These are phyloP conservation scores for Akanthomyces dipterigenus DNA, from an alignment of 2,329 filamentous ascomycete genomes.

Conservation along the genomic window DNA sequence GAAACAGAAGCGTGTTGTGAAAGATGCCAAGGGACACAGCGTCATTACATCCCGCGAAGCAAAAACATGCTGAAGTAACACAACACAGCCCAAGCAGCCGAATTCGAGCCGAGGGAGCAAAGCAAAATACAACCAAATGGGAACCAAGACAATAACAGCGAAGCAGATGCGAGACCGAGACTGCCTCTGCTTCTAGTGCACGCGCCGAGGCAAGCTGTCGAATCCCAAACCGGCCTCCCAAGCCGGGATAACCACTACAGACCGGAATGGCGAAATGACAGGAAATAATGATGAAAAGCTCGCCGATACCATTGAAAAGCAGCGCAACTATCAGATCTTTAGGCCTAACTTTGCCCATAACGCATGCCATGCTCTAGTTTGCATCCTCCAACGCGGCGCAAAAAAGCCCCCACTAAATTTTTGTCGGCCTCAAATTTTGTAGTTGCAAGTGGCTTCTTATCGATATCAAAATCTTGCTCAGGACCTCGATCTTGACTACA, in stretches of 20 bases:
- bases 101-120: too few relatives aligned
- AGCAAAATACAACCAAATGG: too few relatives aligned
- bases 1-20: too few relatives aligned
- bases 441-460: background rate
- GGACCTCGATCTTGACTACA: background rate
- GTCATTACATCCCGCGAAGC: too few relatives aligned
- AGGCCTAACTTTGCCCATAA: background rate
- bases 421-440: background rate
- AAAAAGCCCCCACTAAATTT: background rate
- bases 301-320: background rate
- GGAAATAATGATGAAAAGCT: background rate
- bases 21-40: too few relatives aligned
- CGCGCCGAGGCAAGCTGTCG: background rate
- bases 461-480: constrained; percentile 7
- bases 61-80: too few relatives aligned
- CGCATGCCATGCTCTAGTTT: background rate
- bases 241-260: background rate
- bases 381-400: background rate
- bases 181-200: background rate
- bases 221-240: background rate
- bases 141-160: background rate
- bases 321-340: background rate
- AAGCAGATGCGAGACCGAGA: too few relatives aligned
- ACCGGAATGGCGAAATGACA: background rate
- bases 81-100: too few relatives aligned